Conservation (phyloP, 2,329 filamentous ascomycete genomes). For the Fusarium gaditjirri region DNA sequence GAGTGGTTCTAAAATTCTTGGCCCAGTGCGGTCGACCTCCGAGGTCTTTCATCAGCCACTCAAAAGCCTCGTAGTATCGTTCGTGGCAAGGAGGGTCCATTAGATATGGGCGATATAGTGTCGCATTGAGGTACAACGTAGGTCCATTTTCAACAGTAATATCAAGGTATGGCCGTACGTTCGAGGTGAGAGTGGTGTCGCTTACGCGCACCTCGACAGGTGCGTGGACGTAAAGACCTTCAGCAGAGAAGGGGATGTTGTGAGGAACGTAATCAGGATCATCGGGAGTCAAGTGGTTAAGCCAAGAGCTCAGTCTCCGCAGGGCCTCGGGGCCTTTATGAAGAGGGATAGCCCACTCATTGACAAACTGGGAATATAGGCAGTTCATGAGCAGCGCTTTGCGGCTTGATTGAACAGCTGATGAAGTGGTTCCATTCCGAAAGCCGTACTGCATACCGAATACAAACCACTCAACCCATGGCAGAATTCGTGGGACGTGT, state of each 20-base stretch:
- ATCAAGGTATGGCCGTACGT: slow-evolving; percentile 67
- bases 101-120: slow-evolving; percentile 84
- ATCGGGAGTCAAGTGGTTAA: slow-evolving; percentile 70
- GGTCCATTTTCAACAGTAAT: slow-evolving; percentile 74
- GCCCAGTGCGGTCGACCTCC: slow-evolving; percentile 90
- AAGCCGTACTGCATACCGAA: slow-evolving; percentile 99
- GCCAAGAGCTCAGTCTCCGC: slow-evolving; percentile 83
- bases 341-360: slow-evolving; percentile 96
- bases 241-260: slow-evolving; percentile 82
- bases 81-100: slow-evolving; percentile 79
- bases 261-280: slow-evolving; percentile 73
- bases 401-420: slow-evolving; percentile 83
- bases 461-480: slow-evolving; percentile 94
- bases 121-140: slow-evolving; percentile 89
- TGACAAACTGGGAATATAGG: slow-evolving; percentile 97
- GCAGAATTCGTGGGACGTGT: slow-evolving; percentile 80
- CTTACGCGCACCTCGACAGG: slow-evolving; percentile 90
- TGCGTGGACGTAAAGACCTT: slow-evolving; percentile 85
- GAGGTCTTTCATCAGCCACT: slow-evolving; percentile 88
- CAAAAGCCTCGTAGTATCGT: slow-evolving; percentile 89
- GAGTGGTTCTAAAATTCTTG: slow-evolving; percentile 81
- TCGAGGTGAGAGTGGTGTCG: slow-evolving; percentile 65
- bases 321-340: slow-evolving; percentile 88
- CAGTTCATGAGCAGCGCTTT: slow-evolving; percentile 94
- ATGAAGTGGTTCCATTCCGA: slow-evolving; percentile 71